These are phyloP conservation scores for Gossypium ekmanianum DNA, from an alignment of 345 rosid species.

Conservation along the genomic window DNA sequence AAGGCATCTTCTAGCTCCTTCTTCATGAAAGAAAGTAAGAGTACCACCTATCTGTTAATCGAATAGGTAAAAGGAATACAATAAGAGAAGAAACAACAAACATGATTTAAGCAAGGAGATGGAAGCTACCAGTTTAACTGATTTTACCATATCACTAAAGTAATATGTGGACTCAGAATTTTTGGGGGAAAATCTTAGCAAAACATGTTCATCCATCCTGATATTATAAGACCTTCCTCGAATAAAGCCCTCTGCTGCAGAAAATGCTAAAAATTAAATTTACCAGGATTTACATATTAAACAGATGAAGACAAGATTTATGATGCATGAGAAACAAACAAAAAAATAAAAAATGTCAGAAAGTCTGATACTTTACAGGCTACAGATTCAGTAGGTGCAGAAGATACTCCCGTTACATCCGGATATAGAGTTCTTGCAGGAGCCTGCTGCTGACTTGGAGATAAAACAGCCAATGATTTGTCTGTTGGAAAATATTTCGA, in stretches of 20 bases:
- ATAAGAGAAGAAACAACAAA: conserved; percentile 3
- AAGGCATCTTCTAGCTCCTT: conserved; percentile 82
- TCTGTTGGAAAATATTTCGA: conserved; percentile 32
- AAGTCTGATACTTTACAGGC: conserved; percentile 49
- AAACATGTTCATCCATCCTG: conserved; percentile 85
- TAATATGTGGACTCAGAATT: conserved; percentile 87
- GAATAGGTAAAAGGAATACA: conserved; percentile 19
- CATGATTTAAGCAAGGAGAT: not conserved
- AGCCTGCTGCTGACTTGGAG: conserved; percentile 42
- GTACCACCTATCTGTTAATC: conserved; percentile 87
- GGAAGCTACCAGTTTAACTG: conserved; percentile 15
- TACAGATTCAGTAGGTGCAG: conserved; percentile 41
- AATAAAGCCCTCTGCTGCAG: conserved; percentile 89
- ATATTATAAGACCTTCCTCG: conserved; percentile 97
- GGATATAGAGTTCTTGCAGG: conserved; percentile 33
- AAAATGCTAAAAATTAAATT: conserved; percentile 45
- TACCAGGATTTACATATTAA: conserved; percentile 21
- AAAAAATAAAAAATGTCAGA: conserved; percentile 8
- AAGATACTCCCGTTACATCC: conserved; percentile 34
- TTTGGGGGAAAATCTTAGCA: conserved; percentile 88
- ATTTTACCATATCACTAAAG: conserved; percentile 81
- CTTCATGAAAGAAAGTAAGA: conserved; percentile 89
- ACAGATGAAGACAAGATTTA: conserved; percentile 16
- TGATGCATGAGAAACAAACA: conserved; percentile 8
- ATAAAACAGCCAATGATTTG: conserved; percentile 34